Percentiles rank a stretch among this genome's conserved stretches.
Evolutionary conservation across 345 rosid genomes (phyloP).

Genomic region (Corchorus capsularis): DNA sequence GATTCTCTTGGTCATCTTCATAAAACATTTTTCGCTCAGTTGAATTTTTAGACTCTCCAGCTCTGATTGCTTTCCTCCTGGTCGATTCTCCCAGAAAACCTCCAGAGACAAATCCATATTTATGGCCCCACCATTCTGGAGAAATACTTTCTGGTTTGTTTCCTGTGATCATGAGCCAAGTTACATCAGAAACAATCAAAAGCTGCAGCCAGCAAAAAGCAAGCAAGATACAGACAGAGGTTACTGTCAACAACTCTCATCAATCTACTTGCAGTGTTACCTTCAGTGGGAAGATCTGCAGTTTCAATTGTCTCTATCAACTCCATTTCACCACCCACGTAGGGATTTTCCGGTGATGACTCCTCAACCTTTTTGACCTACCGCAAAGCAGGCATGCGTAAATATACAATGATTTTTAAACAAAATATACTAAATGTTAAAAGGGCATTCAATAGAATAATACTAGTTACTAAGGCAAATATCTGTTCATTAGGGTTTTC

Average conservation of each 20-base stretch:
- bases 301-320: slow-evolving; percentile 43
- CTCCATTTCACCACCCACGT: slow-evolving; percentile 37
- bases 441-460: neutral
- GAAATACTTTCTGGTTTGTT: slow-evolving; percentile 41
- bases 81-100: slow-evolving; percentile 85
- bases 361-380: slow-evolving; percentile 77
- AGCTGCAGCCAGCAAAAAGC: slow-evolving; percentile 2
- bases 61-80: slow-evolving; percentile 45
- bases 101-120: slow-evolving; percentile 84
- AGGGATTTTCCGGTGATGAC: slow-evolving; percentile 38
- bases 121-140: slow-evolving; percentile 92
- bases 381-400: slow-evolving; percentile 10
- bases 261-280: slow-evolving; percentile 29
- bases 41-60: slow-evolving; percentile 34
- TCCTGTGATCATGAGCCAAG: slow-evolving; percentile 43
- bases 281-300: slow-evolving; percentile 41
- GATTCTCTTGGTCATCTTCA: slow-evolving; percentile 98
- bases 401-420: slow-evolving; percentile 13
- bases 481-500: neutral
- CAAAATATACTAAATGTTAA: neutral
- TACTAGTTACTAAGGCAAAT: neutral
- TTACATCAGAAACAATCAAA: slow-evolving; percentile 15
- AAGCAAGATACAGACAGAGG: neutral
- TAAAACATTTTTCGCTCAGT: slow-evolving; percentile 61
- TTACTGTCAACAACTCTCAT: neutral